Base-by-base conservation (phyloP, 192 early-diverging fungal species). In the Coemansia sp. region DNA sequence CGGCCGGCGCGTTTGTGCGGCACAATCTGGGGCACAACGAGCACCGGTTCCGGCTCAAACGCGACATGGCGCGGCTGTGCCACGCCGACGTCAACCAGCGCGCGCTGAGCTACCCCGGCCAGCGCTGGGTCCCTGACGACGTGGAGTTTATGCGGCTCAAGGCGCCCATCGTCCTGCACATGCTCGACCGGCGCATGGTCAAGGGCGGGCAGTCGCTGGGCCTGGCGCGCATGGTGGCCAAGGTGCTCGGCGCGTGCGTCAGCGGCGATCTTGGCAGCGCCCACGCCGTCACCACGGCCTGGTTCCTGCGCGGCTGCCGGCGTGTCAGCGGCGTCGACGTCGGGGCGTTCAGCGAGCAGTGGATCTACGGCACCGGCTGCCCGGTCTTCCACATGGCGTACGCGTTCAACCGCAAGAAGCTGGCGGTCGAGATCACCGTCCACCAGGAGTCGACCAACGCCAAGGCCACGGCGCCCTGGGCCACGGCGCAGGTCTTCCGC, bases 351-450 rank as follows among this genome's bases (percentile, higher is more conserved):
- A 87, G 92, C 11, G 93, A 95, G 24, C 96, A 98, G 84, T 98
- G 98, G 97, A 90, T 98, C 22, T 95, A 90, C 73, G 92, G 92
- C 31, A 92, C 92, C 42, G 97, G 96, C 5, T 94, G 91, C 71
- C 98, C 98, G 1, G 90, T 91, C 63, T 96, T 99, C 73, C 81
- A 78, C 68, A 90, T 97, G 46, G 68, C 69, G 20, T 95, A 93
- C 68, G 82, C 90, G 59, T 98, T 99, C 66, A 98, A 96, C 79
- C 90, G 95, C 43, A 98, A 97, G 85, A 97, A 97, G 79, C 92
- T 97, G 89, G 90, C 93, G 9, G 94, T 99, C 11, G 96, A 98
- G 77, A 89, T 99, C 67, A 87, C 84, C 46, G 90, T 95, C 86
- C 84, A 80, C 34, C 94, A 95, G 66, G 82, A 88, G 54, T 90